These are phyloP conservation scores for Fusarium mangiferae DNA, from an alignment of 2,329 filamentous ascomycete genomes.

Conservation along the genomic window DNA sequence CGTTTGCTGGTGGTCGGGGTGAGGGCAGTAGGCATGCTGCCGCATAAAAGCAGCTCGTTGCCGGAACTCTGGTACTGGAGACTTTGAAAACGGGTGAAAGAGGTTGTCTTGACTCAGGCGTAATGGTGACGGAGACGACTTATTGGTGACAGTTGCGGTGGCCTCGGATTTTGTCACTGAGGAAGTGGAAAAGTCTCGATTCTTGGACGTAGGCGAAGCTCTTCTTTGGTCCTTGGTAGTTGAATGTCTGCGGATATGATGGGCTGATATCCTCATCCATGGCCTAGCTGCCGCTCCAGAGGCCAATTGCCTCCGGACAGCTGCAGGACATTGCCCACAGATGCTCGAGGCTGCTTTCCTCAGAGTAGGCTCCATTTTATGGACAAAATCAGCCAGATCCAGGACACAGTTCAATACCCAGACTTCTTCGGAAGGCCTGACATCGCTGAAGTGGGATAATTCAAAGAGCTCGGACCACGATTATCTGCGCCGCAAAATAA, in stretches of 20 bases:
- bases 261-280: constrained; percentile 45
- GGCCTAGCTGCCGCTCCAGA: constrained; percentile 35
- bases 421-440: constrained; percentile 26
- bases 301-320: constrained; percentile 47
- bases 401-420: constrained; percentile 16
- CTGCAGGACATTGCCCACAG: constrained; percentile 54
- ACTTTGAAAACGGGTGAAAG: constrained; percentile 91
- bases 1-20: constrained; percentile 85
- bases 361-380: constrained; percentile 54
- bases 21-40: constrained; percentile 92
- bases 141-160: constrained; percentile 40
- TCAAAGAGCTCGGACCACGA: constrained; percentile 47
- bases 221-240: constrained; percentile 40
- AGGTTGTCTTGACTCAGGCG: constrained; percentile 79
- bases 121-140: constrained; percentile 38
- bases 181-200: constrained; percentile 48
- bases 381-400: constrained; percentile 4
- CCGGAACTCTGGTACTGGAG: constrained; percentile 88
- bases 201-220: constrained; percentile 11
- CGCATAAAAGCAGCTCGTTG: constrained; percentile 90
- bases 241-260: constrained; percentile 46
- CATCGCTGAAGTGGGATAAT: constrained; percentile 43
- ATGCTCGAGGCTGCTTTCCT: constrained; percentile 53
- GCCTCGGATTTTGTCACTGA: constrained; percentile 43
- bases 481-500: constrained; percentile 48